Evolutionary conservation across 331 rosid genomes (phyloP).

Genomic region (Pyracantha coccinea): DNA sequence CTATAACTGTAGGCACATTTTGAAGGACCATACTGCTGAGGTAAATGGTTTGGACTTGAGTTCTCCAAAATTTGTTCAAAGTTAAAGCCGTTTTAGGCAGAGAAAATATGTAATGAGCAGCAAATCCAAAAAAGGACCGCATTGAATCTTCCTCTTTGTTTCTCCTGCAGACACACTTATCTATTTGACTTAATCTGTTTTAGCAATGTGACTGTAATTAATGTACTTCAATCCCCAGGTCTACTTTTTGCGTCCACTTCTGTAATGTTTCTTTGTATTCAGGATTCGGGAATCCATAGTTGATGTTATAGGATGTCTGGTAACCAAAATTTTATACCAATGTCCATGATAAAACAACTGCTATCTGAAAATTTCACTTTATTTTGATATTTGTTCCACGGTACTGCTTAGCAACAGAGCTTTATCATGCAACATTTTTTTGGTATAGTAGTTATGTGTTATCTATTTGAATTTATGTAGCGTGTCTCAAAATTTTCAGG

Average conservation of each 20-base stretch:
- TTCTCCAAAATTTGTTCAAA: neutral
- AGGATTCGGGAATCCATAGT: neutral
- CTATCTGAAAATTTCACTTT: neutral
- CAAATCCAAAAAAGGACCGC: neutral
- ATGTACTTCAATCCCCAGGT: neutral
- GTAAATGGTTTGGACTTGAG: conserved; percentile 21
- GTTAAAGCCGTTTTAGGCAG: neutral
- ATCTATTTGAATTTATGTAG: neutral
- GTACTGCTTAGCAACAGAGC: neutral
- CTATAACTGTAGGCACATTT: conserved; percentile 68
- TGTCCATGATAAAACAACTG: neutral
- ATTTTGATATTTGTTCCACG: neutral
- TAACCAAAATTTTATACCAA: neutral
- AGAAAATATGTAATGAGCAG: neutral
- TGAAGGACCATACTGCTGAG: conserved; percentile 91
- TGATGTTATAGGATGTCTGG: neutral
- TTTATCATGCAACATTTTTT: neutral
- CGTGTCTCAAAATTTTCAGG: conserved; percentile 37
- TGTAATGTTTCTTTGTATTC: neutral
- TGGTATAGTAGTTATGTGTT: neutral
- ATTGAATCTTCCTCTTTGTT: neutral
- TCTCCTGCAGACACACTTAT: neutral
- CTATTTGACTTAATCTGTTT: neutral
- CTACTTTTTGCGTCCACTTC: neutral
- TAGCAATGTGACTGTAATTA: neutral